Conservation (phyloP, 192 early-diverging fungal species). For the Diversispora eburnea region DNA sequence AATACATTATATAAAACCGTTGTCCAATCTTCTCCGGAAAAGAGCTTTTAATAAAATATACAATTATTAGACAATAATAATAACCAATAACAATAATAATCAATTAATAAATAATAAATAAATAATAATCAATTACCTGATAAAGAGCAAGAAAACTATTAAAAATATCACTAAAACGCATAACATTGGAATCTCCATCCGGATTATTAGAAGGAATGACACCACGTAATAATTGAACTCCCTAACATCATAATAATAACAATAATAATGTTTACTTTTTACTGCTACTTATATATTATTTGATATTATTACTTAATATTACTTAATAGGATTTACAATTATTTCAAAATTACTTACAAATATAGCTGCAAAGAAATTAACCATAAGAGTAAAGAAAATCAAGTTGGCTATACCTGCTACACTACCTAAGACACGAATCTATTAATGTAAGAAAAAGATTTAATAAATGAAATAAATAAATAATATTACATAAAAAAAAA, state of each 20-base stretch:
- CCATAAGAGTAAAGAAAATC: slow-evolving; percentile 52
- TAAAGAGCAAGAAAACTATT: slow-evolving; percentile 52
- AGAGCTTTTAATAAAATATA: slow-evolving; percentile 39
- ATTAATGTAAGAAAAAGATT: not conserved
- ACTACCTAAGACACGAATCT: slow-evolving; percentile 54
- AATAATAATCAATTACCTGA: slow-evolving; percentile 39
- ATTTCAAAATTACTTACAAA: slow-evolving; percentile 40
- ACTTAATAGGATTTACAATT: not conserved
- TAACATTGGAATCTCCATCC: slow-evolving; percentile 28
- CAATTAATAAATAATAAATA: not conserved
- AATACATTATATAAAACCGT: slow-evolving; percentile 52
- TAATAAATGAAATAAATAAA: not conserved
- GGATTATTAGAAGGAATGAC: slow-evolving; percentile 18
- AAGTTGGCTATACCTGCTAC: slow-evolving; percentile 57
- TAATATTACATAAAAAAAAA: not conserved
- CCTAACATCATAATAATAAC: slow-evolving; percentile 25
- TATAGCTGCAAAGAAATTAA: slow-evolving; percentile 47
- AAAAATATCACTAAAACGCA: slow-evolving; percentile 50
- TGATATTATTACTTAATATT: not conserved
- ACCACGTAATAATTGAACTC: slow-evolving; percentile 42
- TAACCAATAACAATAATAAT: not conserved
- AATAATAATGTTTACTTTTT: not conserved
- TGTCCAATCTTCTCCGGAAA: slow-evolving; percentile 63
- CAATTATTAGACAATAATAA: not conserved
- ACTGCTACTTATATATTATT: not conserved